A percentile compares a stretch with the other conserved stretches of the same genome.
phyloP scores from a whole-genome alignment of 2,329 filamentous ascomycete species.

The Apiospora malaysiana region DNA sequence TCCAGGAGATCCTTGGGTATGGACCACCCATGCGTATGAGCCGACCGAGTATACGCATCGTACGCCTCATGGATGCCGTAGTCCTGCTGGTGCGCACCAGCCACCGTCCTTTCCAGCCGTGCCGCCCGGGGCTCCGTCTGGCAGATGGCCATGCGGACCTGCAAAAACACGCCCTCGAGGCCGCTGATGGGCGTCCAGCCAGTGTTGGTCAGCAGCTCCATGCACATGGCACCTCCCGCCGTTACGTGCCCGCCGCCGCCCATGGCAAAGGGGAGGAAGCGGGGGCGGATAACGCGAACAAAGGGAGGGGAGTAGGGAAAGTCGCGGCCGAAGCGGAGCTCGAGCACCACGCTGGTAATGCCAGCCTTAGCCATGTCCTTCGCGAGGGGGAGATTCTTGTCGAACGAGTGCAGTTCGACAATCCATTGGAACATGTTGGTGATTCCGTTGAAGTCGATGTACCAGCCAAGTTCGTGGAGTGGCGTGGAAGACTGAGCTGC shows the following conservation, averaged over 20 bases:
- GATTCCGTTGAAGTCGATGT: slow-evolving; percentile 71
- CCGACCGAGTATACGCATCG: slow-evolving; percentile 74
- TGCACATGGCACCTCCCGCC: slow-evolving; percentile 79
- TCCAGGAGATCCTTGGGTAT: slow-evolving; percentile 67
- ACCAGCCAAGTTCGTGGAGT: slow-evolving; percentile 78
- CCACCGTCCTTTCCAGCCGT: slow-evolving; percentile 55
- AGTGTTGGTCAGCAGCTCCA: slow-evolving; percentile 82
- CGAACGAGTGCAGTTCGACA: slow-evolving; percentile 86
- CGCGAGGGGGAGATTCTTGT: slow-evolving; percentile 69
- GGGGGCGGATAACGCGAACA: slow-evolving; percentile 80
- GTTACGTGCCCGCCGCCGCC: slow-evolving; percentile 91
- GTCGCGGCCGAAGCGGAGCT: slow-evolving; percentile 78
- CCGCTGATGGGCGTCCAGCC: slow-evolving; percentile 79
- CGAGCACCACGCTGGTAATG: slow-evolving; percentile 74
- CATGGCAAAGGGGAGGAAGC: slow-evolving; percentile 71
- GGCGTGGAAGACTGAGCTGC: slow-evolving; percentile 67
- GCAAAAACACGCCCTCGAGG: slow-evolving; percentile 80
- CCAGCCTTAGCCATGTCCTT: slow-evolving; percentile 71
- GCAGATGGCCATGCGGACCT: slow-evolving; percentile 79
- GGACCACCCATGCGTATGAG: slow-evolving; percentile 72
- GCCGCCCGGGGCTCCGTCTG: slow-evolving; percentile 74
- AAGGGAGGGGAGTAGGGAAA: slow-evolving; percentile 85
- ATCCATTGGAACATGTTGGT: slow-evolving; percentile 90
- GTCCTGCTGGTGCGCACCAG: slow-evolving; percentile 43
- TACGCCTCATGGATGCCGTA: slow-evolving; percentile 76